phyloP scores from a whole-genome alignment of 768 basidiomycete genomes.

The Calvatia gigantea region DNA sequence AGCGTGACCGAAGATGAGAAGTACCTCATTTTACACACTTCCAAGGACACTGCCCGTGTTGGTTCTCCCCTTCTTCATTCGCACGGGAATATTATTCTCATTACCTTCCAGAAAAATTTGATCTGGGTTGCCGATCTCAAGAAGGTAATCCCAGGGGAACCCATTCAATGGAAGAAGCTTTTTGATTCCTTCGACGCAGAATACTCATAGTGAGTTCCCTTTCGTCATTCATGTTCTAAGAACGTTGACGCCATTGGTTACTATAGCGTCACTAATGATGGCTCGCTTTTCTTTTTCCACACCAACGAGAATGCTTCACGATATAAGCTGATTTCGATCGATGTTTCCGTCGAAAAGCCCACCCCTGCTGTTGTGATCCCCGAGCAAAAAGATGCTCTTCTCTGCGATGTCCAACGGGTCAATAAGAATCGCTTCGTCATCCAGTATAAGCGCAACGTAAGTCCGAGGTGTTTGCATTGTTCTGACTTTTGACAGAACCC shows the following conservation, averaged over 20 bases:
- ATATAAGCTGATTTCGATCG: slow-evolving; percentile 63
- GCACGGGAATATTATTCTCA: slow-evolving; percentile 3
- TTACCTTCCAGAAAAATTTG: slow-evolving; percentile 54
- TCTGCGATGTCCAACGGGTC: slow-evolving; percentile 46
- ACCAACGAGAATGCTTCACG: slow-evolving; percentile 68
- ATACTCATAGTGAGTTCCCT: slow-evolving; percentile 53
- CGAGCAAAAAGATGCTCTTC: slow-evolving; percentile 53
- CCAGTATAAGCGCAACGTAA: slow-evolving; percentile 70
- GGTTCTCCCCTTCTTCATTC: slow-evolving; percentile 16
- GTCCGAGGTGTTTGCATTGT: slow-evolving; percentile 17
- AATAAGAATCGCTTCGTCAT: slow-evolving; percentile 55
- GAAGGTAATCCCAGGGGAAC: slow-evolving; percentile 52
- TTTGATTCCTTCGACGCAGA: slow-evolving; percentile 65
- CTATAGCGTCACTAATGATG: slow-evolving; percentile 61
- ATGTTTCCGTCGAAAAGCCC: slow-evolving; percentile 48
- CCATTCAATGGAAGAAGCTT: slow-evolving; percentile 73
- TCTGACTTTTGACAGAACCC: slow-evolving; percentile 3
- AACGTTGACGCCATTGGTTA: slow-evolving; percentile 3
- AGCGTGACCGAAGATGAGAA: slow-evolving; percentile 62
- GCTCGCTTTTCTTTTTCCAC: slow-evolving; percentile 54
- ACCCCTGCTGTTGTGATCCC: slow-evolving; percentile 58
- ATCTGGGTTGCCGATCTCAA: slow-evolving; percentile 71
- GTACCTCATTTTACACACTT: slow-evolving; percentile 53
- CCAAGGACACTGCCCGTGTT: slow-evolving; percentile 64
- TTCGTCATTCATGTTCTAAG: slow-evolving; percentile 2